A percentile compares a stretch with the other conserved stretches of the same genome.
These are phyloP conservation scores for Microascus cirrosus DNA, from an alignment of 2,329 filamentous ascomycete species.

Conservation along the genomic window DNA sequence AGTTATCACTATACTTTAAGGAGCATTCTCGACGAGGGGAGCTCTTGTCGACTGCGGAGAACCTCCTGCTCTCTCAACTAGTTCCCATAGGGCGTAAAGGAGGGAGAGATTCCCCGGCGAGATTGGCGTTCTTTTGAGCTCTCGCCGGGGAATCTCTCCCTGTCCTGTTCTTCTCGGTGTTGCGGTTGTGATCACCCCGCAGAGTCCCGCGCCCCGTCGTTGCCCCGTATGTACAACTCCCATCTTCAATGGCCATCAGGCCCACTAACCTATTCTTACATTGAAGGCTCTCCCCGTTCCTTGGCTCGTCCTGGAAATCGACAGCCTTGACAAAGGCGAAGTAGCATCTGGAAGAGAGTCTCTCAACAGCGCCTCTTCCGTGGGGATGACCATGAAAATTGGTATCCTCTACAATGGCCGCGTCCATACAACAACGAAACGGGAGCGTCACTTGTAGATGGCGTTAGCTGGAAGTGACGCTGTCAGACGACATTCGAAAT, in stretches of 20 bases:
- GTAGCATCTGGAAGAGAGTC: neutral
- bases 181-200: too few relatives aligned
- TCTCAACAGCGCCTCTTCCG: neutral
- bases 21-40: too few relatives aligned
- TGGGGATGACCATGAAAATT: neutral
- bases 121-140: neutral
- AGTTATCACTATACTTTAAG: too few relatives aligned
- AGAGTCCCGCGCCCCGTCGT: neutral
- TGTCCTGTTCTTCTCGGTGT: neutral
- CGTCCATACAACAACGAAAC: neutral
- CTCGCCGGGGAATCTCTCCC: neutral
- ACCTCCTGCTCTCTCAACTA: too few relatives aligned
- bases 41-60: too few relatives aligned
- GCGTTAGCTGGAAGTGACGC: neutral
- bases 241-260: neutral
- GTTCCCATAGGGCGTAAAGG: too few relatives aligned
- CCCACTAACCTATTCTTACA: neutral
- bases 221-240: neutral
- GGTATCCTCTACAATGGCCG: neutral
- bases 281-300: neutral
- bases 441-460: too few relatives aligned
- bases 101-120: too few relatives aligned
- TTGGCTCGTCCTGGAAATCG: neutral
- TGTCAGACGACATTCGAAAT: too few relatives aligned
- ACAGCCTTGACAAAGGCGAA: neutral